A percentile compares a stretch with the other conserved stretches of the same genome.
Conservation (phyloP, 768 basidiomycete genomes). For the Mycena rosella region DNA sequence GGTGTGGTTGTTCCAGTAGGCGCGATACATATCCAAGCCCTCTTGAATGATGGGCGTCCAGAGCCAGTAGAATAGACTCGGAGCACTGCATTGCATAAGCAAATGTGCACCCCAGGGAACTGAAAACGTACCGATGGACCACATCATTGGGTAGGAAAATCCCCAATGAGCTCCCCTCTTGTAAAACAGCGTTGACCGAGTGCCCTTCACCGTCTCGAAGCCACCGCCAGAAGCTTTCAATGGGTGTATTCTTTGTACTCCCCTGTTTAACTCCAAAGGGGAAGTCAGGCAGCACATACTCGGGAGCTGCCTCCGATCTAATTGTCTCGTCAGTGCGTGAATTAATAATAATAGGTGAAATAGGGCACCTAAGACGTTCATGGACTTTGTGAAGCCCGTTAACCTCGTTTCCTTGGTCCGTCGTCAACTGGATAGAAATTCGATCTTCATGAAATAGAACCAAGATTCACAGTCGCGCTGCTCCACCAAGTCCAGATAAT, state of each 20-base stretch:
- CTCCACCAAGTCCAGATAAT: not conserved
- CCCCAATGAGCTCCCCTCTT: not conserved
- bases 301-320: constrained; percentile 7
- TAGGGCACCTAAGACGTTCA: not conserved
- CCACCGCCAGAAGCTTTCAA: constrained; percentile 19
- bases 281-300: constrained; percentile 1
- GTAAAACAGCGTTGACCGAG: not conserved
- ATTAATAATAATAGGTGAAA: no score
- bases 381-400: constrained; percentile 9
- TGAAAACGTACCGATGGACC: not conserved
- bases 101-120: not conserved
- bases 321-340: not conserved
- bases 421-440: constrained; percentile 8
- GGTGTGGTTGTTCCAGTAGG: constrained; percentile 16
- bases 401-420: constrained; percentile 6
- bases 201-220: not conserved
- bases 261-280: not conserved
- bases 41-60: constrained; percentile 11
- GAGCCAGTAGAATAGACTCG: constrained; percentile 5
- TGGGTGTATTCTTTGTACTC: constrained; percentile 19
- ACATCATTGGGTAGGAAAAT: constrained; percentile 8
- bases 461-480: constrained; percentile 3
- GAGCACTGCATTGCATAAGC: not conserved
- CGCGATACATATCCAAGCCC: not conserved
- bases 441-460: not conserved